These are phyloP conservation scores for Colletotrichum musicola DNA, from an alignment of 2,329 filamentous ascomycete genomes.

Conservation along the genomic window DNA sequence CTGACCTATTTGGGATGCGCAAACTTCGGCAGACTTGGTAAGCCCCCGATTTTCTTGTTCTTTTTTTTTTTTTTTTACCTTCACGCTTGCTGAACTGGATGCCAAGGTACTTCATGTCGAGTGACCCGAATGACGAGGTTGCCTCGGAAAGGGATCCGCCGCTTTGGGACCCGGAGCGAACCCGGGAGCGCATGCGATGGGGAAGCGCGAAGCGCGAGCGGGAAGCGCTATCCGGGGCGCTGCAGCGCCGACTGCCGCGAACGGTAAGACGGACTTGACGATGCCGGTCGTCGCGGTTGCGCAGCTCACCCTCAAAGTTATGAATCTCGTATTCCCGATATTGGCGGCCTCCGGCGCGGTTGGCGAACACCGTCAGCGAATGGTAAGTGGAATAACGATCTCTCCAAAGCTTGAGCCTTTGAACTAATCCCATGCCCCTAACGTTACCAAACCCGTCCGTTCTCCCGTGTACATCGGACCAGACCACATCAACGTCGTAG, in stretches of 20 bases:
- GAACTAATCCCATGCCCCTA: slow-evolving; percentile 63
- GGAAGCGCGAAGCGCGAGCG: slow-evolving; percentile 57
- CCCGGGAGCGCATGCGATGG: slow-evolving; percentile 56
- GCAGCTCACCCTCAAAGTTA: slow-evolving; percentile 61
- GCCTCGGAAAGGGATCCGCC: slow-evolving; percentile 42
- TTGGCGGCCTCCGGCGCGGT: slow-evolving; percentile 55
- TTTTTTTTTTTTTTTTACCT: slow-evolving; percentile 48
- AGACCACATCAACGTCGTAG: slow-evolving; percentile 65
- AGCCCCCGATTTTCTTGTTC: background rate
- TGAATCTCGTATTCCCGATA: slow-evolving; percentile 63
- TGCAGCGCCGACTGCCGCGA: slow-evolving; percentile 55
- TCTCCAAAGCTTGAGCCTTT: slow-evolving; percentile 65
- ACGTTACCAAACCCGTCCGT: slow-evolving; percentile 64
- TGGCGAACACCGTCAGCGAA: slow-evolving; percentile 61
- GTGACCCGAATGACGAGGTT: slow-evolving; percentile 41
- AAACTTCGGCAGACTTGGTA: background rate
- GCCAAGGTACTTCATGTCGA: slow-evolving; percentile 62
- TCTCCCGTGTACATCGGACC: slow-evolving; percentile 63
- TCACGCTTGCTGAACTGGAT: slow-evolving; percentile 63
- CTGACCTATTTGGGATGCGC: background rate
- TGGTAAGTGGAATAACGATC: slow-evolving; percentile 62
- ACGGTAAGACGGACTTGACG: slow-evolving; percentile 59
- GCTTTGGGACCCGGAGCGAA: slow-evolving; percentile 48
- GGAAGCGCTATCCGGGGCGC: slow-evolving; percentile 53
- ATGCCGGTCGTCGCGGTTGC: slow-evolving; percentile 59